A percentile compares a stretch with the other conserved stretches of the same genome.
These are phyloP conservation scores for Megacollybia platyphylla DNA, from an alignment of 1,284 basidiomycete genomes.

Conservation along the genomic window DNA sequence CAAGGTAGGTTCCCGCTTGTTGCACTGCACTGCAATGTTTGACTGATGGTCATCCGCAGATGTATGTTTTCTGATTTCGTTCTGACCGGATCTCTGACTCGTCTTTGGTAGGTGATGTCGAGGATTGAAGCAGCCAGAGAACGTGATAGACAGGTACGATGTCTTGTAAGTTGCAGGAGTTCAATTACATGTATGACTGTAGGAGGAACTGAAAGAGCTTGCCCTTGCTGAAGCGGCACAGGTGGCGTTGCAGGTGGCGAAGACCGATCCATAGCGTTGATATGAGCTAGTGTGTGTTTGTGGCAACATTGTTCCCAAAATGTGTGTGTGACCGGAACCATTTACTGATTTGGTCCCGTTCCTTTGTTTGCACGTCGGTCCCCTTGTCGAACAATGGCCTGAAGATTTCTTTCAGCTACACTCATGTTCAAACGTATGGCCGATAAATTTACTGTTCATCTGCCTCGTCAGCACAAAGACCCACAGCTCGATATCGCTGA, in stretches of 20 bases:
- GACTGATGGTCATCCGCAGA: neutral
- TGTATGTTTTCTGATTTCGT: neutral
- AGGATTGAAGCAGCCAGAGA: neutral
- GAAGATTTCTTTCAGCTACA: neutral
- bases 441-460: constrained; percentile 23
- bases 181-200: neutral
- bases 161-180: neutral
- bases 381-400: neutral
- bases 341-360: neutral
- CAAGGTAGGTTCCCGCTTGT: constrained; percentile 5
- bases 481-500: neutral
- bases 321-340: no score
- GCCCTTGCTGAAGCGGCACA: constrained; percentile 1
- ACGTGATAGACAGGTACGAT: neutral
- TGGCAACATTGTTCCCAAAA: neutral
- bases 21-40: neutral
- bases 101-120: neutral
- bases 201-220: constrained; percentile 1
- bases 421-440: constrained; percentile 31
- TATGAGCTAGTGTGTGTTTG: neutral
- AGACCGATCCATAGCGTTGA: neutral
- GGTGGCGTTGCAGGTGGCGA: neutral
- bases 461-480: constrained; percentile 11
- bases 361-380: constrained; percentile 3
- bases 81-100: neutral